Percentiles rank a stretch among this genome's conserved stretches.
These are phyloP conservation scores for Sporothrix curviconia DNA, from an alignment of 2,329 filamentous ascomycete species.

Conservation along the genomic window DNA sequence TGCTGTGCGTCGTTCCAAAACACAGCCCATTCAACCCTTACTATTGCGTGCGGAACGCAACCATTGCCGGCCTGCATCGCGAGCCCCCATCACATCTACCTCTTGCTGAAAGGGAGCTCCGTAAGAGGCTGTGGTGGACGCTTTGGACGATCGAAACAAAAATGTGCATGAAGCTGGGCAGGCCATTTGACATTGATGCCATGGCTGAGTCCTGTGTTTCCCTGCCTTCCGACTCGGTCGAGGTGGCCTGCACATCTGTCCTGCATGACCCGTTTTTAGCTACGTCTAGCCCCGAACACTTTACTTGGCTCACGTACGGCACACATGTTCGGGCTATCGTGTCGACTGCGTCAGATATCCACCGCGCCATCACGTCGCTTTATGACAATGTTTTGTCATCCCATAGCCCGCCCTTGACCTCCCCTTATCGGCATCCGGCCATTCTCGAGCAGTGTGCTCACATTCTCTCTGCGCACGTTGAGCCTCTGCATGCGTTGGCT, in stretches of 20 bases:
- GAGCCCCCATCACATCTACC: conserved; percentile 35
- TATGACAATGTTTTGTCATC: not conserved
- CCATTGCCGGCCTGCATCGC: conserved; percentile 41
- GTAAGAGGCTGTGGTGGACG: conserved; percentile 47
- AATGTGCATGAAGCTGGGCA: conserved; percentile 40
- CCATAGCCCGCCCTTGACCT: not conserved
- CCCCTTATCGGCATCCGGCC: not conserved
- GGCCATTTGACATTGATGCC: conserved; percentile 33
- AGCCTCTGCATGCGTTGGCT: not conserved
- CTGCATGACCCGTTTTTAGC: not conserved
- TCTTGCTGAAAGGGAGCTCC: conserved; percentile 33
- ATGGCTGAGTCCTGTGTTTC: conserved; percentile 30
- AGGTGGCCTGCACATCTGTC: conserved; percentile 23
- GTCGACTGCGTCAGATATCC: conserved; percentile 26
- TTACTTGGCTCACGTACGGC: conserved; percentile 34
- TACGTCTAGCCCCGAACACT: no score
- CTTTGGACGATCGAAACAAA: conserved; percentile 44
- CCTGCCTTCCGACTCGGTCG: conserved; percentile 29
- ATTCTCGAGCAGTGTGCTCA: conserved; percentile 10
- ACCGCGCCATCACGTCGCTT: conserved; percentile 15
- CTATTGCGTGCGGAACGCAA: conserved; percentile 38
- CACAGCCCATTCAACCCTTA: conserved; percentile 36
- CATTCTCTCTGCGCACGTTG: not conserved
- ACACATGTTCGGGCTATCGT: conserved; percentile 31
- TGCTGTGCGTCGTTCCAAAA: conserved; percentile 43